Base-by-base conservation (phyloP, 345 rosid genomes). In the Pistacia integerrima region DNA sequence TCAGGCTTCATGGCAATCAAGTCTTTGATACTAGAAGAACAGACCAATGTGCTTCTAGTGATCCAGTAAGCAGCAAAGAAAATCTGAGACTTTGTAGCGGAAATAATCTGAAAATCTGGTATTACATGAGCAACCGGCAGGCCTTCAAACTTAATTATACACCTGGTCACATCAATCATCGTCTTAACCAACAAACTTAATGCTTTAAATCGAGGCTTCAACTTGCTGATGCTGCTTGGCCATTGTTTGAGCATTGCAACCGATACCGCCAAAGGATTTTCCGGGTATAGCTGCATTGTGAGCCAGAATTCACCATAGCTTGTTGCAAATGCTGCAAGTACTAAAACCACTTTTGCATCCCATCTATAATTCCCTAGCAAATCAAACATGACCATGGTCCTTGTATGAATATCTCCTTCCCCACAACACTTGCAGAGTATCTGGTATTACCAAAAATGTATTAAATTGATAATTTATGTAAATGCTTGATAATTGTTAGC, bases 341-440 rank as follows among this genome's bases (percentile, higher is more conserved):
- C 81, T 77, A 94, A 67, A 59, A 64, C 91, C 74, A 89, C 57
- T 84, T 94, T 92, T 16, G 90, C 92, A 78, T 87, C 97, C 98
- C 97, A 94, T 80, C 79, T 80, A 70, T 88, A 89, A 35, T 74
- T 85, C 62, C 85, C 84, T 46, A 94, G 88, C 78, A 77, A 83
- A 81, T 91, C 90, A 14, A 94, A 87, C 81, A 88, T 25, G 67
- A 22, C 44, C 89, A 92, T 84, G 41, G 93, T 89, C 72, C 87
- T 82, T 1, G 75, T 17, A 20, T 86, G 91, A 59, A 84, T 74
- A 71, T 90, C 80, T 22, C 70, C 82, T 58, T 78, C 74, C 17
- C 82, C 80, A 30, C 75, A 74, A 78, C 81, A 77, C 70, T 80
- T 84, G 73, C 84, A 65, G 48, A 80, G 81, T 84, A 92, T 86